phyloP scores from a whole-genome alignment of 78 protist species.

The Paratrimastix pyriformis region DNA sequence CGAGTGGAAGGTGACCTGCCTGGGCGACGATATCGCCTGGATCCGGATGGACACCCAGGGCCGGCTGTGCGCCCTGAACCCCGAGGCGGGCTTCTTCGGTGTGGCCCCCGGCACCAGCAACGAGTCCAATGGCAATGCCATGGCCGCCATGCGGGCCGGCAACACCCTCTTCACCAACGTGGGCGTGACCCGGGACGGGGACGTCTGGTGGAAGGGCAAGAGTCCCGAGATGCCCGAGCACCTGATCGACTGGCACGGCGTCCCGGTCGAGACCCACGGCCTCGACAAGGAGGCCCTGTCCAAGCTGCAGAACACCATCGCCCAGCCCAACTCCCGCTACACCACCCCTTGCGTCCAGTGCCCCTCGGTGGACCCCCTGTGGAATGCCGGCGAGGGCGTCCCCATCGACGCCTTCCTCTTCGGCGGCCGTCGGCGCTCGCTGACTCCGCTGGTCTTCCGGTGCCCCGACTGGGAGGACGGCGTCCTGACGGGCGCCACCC shows the following conservation, averaged over 20 bases:
- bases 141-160: constrained; percentile 33
- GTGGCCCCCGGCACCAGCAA: constrained; percentile 82
- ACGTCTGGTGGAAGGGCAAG: constrained; percentile 83
- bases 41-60: constrained; percentile 54
- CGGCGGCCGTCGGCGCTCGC: constrained; percentile 71
- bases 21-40: constrained; percentile 90
- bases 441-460: constrained; percentile 57
- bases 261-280: background rate
- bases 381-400: constrained; percentile 68
- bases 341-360: constrained; percentile 68
- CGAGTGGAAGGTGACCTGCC: constrained; percentile 50
- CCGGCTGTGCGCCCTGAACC: constrained; percentile 68
- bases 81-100: constrained; percentile 88
- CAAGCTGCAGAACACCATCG: constrained; percentile 35
- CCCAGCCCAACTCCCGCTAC: constrained; percentile 81
- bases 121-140: constrained; percentile 61
- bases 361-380: constrained; percentile 62
- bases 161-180: constrained; percentile 79
- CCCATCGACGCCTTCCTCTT: constrained; percentile 76
- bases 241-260: constrained; percentile 57
- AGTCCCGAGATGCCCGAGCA: constrained; percentile 34
- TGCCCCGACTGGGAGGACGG: constrained; percentile 80
- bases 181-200: constrained; percentile 64
- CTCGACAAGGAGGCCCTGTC: background rate
- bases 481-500: constrained; percentile 64